phyloP scores from a whole-genome alignment of 2,329 filamentous ascomycete species.

The Cladophialophora chaetospira region DNA sequence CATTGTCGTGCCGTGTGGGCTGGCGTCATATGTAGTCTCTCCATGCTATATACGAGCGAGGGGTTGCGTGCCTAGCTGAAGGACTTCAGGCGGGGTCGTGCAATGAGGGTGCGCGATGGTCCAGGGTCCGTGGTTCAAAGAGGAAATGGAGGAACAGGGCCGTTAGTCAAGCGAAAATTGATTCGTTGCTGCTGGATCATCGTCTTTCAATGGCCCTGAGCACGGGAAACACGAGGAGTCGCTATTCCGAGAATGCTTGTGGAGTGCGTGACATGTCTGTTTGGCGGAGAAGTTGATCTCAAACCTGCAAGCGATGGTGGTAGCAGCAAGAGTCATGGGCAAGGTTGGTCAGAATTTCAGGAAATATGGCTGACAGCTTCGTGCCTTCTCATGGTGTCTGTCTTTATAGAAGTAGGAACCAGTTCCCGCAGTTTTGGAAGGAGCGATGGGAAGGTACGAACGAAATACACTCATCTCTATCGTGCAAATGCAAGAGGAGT shows the following conservation, averaged over 20 bases:
- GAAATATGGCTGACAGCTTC: too few species aligned
- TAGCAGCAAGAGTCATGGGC: too few species aligned
- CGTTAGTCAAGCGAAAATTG: constrained; percentile 8
- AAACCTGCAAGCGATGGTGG: too few species aligned
- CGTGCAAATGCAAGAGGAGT: too few species aligned
- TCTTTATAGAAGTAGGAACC: too few species aligned
- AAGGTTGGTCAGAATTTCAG: too few species aligned
- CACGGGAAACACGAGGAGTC: not conserved
- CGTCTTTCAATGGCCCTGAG: constrained; percentile 10
- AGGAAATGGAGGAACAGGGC: constrained; percentile 7
- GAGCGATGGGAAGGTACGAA: too few species aligned
- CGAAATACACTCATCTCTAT: too few species aligned
- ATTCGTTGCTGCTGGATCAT: constrained; percentile 6
- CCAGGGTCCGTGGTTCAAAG: constrained; percentile 1
- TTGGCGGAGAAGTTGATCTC: not conserved
- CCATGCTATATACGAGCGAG: constrained; percentile 5
- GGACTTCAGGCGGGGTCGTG: constrained; percentile 9
- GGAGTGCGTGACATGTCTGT: not conserved
- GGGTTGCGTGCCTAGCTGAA: constrained; percentile 15
- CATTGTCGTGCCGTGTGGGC: not conserved
- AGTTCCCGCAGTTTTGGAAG: too few species aligned
- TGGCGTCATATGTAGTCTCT: constrained; percentile 4
- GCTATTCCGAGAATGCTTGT: not conserved
- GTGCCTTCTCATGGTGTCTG: too few species aligned
- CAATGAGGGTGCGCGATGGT: constrained; percentile 2